Evolutionary conservation across 306 rosid genomes (phyloP).

Genomic region (Cicer bijugum): DNA sequence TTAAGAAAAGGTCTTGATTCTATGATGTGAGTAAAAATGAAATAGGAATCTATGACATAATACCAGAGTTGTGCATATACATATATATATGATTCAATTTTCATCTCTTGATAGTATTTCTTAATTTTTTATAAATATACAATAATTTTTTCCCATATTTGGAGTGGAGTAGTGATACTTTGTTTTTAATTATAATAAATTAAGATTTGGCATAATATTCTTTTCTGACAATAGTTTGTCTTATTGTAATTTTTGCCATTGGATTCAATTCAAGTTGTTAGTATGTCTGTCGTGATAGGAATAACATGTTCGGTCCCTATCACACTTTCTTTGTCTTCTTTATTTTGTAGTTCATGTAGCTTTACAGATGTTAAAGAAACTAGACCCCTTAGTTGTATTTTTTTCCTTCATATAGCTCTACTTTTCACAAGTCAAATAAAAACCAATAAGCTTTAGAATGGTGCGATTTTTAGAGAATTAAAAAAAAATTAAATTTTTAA

Average conservation of each 20-base stretch:
- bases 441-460: background rate
- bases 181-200: background rate
- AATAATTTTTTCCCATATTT: background rate
- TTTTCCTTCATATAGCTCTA: background rate
- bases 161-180: background rate
- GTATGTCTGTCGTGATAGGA: slow-evolving; percentile 34
- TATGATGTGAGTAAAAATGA: background rate
- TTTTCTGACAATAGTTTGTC: slow-evolving; percentile 43
- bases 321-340: slow-evolving; percentile 25
- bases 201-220: slow-evolving; percentile 15
- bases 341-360: slow-evolving; percentile 23
- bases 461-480: too few relatives aligned
- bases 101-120: background rate
- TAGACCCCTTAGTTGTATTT: background rate
- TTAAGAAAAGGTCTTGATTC: background rate
- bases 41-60: slow-evolving; percentile 9
- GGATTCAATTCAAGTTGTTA: background rate
- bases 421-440: background rate
- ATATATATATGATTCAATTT: background rate
- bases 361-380: slow-evolving; percentile 18
- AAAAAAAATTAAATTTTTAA: too few relatives aligned
- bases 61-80: background rate
- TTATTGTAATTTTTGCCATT: slow-evolving; percentile 29
- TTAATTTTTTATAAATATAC: background rate
- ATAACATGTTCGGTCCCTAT: slow-evolving; percentile 44